A percentile compares a stretch with the other conserved stretches of the same genome.
Evolutionary conservation across 345 rosid species (phyloP).

Genomic region (Lepidium aucheri): DNA sequence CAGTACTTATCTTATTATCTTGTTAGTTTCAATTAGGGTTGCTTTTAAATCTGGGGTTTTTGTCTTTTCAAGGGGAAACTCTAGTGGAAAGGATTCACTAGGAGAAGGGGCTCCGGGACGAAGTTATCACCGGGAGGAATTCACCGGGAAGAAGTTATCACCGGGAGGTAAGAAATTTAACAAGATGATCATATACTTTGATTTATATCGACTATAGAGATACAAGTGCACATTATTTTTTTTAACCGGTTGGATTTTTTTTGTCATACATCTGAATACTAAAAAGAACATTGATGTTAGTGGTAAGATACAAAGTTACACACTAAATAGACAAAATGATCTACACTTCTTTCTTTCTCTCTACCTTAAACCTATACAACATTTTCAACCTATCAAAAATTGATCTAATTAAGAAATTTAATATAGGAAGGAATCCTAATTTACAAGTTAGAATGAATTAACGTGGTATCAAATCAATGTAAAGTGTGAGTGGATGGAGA

Average conservation of each 20-base stretch:
- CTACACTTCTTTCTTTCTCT: constrained; percentile 1
- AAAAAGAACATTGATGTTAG: constrained; percentile 2
- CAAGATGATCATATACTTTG: neutral
- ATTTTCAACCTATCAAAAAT: constrained; percentile 21
- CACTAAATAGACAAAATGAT: constrained; percentile 18
- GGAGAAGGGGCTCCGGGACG: no score
- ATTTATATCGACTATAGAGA: no score
- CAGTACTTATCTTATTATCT: no score
- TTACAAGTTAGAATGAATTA: constrained; percentile 28
- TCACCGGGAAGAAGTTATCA: no score
- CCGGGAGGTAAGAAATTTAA: no score
- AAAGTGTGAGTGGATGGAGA: constrained; percentile 11
- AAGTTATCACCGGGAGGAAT: no score
- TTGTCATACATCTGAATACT: constrained; percentile 2
- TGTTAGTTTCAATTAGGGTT: no score
- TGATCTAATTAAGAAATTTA: neutral
- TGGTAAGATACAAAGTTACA: constrained; percentile 20
- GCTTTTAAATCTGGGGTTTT: no score
- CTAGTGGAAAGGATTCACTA: no score
- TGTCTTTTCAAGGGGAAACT: no score
- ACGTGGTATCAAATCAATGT: constrained; percentile 12
- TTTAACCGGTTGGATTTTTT: neutral
- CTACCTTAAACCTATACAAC: constrained; percentile 29
- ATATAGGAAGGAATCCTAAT: constrained; percentile 18
- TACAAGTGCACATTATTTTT: neutral